phyloP scores from a whole-genome alignment of 2,329 filamentous ascomycete genomes.

The Phyllachora maydis region DNA sequence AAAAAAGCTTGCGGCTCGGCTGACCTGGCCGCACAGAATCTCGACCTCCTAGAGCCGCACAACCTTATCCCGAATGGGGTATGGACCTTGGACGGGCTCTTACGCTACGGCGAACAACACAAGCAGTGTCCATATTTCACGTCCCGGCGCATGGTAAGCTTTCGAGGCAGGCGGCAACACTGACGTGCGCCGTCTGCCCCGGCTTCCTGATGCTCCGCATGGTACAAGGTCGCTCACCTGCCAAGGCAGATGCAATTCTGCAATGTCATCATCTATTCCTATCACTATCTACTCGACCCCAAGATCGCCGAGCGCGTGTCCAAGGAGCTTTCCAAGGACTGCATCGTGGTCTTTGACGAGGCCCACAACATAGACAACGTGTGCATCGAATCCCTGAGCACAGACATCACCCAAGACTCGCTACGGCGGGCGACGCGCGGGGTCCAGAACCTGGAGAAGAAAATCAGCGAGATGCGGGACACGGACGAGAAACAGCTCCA shows the following conservation, averaged over 20 bases:
- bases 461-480: constrained; percentile 87
- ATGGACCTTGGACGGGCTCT: constrained; percentile 79
- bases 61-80: constrained; percentile 89
- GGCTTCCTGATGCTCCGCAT: background rate
- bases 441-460: constrained; percentile 75
- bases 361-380: constrained; percentile 99
- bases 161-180: background rate
- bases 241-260: constrained; percentile 76
- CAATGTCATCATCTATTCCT: constrained; percentile 99
- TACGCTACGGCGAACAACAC: constrained; percentile 80
- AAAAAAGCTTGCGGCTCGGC: constrained; percentile 1
- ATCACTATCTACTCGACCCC: constrained; percentile 91
- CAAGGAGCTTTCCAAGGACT: constrained; percentile 90
- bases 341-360: constrained; percentile 96
- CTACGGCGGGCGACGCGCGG: constrained; percentile 77
- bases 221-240: too few species aligned
- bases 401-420: constrained; percentile 90
- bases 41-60: constrained; percentile 85
- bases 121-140: constrained; percentile 98
- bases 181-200: background rate
- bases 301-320: constrained; percentile 96
- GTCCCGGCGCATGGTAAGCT: constrained; percentile 65
- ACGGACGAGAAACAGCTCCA: constrained; percentile 88
- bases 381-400: constrained; percentile 92
- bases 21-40: constrained; percentile 38